Base-by-base conservation (phyloP, 2,329 filamentous ascomycete genomes). In the Diplodia sapinea region DNA sequence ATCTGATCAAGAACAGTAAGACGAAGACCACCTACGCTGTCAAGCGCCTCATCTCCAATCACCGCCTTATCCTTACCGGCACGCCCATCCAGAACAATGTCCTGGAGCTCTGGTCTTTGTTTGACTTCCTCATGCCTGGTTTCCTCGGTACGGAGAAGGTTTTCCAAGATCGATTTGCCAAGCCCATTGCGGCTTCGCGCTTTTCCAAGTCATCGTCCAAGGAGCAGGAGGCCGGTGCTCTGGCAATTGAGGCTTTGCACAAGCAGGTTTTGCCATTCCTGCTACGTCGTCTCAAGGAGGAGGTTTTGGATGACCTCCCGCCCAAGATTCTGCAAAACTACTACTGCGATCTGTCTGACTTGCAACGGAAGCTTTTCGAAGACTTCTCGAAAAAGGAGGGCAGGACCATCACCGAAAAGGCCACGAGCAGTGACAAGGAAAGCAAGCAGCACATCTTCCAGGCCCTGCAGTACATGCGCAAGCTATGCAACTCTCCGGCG, bases 321-420 rank as follows among this genome's bases (percentile, higher is more conserved):
- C 95, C 95, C 8, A 99, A 99, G 88, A 99, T 99, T 74, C 83
- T 99, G 63, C 95, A 99, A 78, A 99, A 99, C 79, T 99, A 99
- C 82, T 99, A 99, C 81, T 99, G 95, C 79, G 95, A 99, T 75
- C 89, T 97, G 20, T 97, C 93, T 74, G 95, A 99, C 67, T 83
- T 99, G 63, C 95, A 99, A 79, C 91, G 90, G 82, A 96, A 92
- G 77, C 86, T 99, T 0, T 99, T 99, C 74, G 95, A 98, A 54
- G 94, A 98, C 76, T 99, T 99, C 77, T 91, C 89, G 26, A 96
- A 91, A 85, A 96, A 93, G 72, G 94, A 99, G 77, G 90, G 93
- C 75, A 96, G 93, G 79, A 91, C 92, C 70, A 86, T 99, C 40
- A 88, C 91, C 52, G 88, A 93, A 36, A 93, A 96, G 76, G 93